These are phyloP conservation scores for Ogataea pignaliae DNA, from an alignment of 805 yeast species.

Conservation along the genomic window DNA sequence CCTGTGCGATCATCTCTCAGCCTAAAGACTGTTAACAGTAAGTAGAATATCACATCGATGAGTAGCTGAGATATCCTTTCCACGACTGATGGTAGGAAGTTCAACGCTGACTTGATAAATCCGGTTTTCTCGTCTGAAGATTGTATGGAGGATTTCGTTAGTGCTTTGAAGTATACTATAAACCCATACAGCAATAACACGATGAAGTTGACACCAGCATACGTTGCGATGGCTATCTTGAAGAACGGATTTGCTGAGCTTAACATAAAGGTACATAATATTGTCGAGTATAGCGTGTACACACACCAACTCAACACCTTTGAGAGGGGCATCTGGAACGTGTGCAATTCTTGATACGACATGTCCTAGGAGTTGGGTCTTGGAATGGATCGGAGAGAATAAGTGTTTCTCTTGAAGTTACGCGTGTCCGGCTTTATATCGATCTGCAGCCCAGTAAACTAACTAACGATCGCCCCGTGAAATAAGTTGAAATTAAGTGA, in stretches of 20 bases:
- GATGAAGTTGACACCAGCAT: slow-evolving; percentile 21
- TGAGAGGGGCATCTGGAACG: slow-evolving; percentile 4
- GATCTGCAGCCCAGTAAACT: no score
- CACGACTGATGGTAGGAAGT: slow-evolving; percentile 22
- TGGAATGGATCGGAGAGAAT: no score
- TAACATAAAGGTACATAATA: slow-evolving; percentile 12
- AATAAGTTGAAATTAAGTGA: no score
- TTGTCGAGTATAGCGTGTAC: slow-evolving; percentile 7
- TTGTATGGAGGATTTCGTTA: background rate
- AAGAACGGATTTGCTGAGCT: slow-evolving; percentile 21
- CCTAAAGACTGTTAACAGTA: background rate
- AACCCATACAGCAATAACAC: slow-evolving; percentile 17
- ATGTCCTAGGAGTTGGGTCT: no score
- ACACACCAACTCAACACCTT: slow-evolving; percentile 15
- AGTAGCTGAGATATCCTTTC: slow-evolving; percentile 16
- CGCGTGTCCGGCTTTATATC: no score
- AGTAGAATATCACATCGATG: slow-evolving; percentile 5
- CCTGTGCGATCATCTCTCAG: background rate
- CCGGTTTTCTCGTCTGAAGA: slow-evolving; percentile 8
- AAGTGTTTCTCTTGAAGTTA: no score
- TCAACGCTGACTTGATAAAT: slow-evolving; percentile 11
- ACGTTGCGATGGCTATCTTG: slow-evolving; percentile 27
- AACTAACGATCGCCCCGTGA: no score
- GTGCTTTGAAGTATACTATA: slow-evolving; percentile 21
- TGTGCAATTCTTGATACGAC: background rate